phyloP scores from a whole-genome alignment of 345 rosid species.

The Camelina laxa region DNA sequence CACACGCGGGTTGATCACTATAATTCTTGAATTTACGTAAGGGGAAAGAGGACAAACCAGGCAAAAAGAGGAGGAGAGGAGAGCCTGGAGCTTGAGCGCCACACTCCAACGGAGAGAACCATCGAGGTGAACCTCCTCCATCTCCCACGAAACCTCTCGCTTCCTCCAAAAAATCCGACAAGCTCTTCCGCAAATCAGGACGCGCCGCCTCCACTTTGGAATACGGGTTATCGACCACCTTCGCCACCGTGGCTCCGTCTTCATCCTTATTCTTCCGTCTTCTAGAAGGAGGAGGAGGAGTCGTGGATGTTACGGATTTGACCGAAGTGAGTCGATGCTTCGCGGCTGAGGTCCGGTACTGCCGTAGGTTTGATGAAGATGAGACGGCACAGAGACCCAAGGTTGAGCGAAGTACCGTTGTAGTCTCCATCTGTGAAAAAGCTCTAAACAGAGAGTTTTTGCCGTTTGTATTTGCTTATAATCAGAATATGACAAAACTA shows the following conservation, averaged over 20 bases:
- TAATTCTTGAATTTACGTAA: no score
- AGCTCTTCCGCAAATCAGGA: slow-evolving; percentile 42
- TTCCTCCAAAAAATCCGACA: slow-evolving; percentile 53
- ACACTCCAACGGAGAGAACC: slow-evolving; percentile 69
- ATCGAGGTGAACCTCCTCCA: slow-evolving; percentile 64
- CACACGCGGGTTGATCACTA: no score
- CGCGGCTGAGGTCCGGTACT: background rate
- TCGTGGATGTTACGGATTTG: slow-evolving; percentile 4
- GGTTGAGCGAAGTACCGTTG: background rate
- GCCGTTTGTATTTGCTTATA: background rate
- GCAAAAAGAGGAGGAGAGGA: slow-evolving; percentile 62
- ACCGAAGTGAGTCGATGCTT: slow-evolving; percentile 1
- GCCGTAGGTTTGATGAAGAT: background rate
- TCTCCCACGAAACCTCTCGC: slow-evolving; percentile 49
- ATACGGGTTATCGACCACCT: slow-evolving; percentile 22
- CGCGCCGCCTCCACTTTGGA: slow-evolving; percentile 31
- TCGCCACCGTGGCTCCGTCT: background rate
- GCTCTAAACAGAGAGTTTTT: background rate
- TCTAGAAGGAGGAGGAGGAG: background rate
- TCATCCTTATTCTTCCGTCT: background rate
- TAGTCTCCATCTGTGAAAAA: slow-evolving; percentile 24
- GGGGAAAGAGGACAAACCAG: slow-evolving; percentile 47
- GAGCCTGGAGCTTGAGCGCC: slow-evolving; percentile 38
- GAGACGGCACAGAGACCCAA: background rate
- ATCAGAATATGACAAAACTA: background rate